phyloP scores from a whole-genome alignment of 192 early-diverging fungal genomes.

The Backusella circina region DNA sequence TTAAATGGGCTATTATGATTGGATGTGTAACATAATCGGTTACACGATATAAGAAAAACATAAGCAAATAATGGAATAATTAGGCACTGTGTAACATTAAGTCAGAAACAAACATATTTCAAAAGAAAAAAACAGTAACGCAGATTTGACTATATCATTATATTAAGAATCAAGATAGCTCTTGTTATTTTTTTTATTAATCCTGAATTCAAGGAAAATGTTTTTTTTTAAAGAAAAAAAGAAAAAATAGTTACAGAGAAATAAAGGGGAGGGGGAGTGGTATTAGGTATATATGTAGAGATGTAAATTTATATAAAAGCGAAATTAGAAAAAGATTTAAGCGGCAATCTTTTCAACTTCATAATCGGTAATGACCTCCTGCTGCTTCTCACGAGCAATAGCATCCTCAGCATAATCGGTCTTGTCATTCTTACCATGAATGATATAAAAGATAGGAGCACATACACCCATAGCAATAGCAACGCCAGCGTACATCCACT shows the following conservation, averaged over 20 bases:
- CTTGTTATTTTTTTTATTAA: neutral
- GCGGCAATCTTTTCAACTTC: neutral
- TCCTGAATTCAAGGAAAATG: neutral
- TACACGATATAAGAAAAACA: no score
- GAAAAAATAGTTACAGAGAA: neutral
- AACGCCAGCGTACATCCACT: constrained; percentile 58
- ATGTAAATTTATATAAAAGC: no score
- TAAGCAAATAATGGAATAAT: no score
- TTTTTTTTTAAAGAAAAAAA: no score
- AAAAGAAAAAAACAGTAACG: no score
- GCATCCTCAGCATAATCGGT: constrained; percentile 29
- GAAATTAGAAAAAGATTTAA: neutral
- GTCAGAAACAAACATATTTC: no score
- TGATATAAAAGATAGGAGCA: constrained; percentile 44
- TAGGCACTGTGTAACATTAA: no score
- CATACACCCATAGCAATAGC: constrained; percentile 29
- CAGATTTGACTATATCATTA: neutral
- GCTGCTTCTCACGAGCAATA: constrained; percentile 6
- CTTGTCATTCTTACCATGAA: constrained; percentile 52
- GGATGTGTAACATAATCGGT: no score
- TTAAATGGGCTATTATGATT: no score
- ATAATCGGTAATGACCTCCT: neutral
- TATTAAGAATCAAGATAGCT: neutral
- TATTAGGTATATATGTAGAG: neutral
- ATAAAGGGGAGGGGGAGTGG: neutral